Conservation (phyloP, 2,329 filamentous ascomycete species). For the Penicillium sp. region DNA sequence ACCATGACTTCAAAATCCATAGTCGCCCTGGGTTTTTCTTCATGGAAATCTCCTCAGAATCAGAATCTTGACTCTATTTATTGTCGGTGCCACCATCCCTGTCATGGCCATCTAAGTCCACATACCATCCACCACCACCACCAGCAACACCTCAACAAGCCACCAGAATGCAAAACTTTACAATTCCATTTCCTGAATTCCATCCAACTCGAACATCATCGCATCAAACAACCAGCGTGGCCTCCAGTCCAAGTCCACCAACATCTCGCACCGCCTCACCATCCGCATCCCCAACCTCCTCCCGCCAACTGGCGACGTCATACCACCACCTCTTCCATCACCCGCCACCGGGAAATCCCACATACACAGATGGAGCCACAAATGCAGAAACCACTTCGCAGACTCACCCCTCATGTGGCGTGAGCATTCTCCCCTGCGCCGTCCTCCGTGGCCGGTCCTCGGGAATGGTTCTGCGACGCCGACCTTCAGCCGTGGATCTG, state of each 20-base stretch:
- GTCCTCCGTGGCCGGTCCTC: conserved; percentile 28
- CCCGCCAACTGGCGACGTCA: conserved; percentile 7
- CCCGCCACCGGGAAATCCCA: conserved; percentile 28
- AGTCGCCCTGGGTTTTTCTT: not conserved
- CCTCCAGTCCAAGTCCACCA: conserved; percentile 16
- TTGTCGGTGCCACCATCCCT: not conserved
- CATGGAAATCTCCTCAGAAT: too few species aligned
- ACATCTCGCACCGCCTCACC: conserved; percentile 27
- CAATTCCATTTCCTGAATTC: conserved; percentile 27
- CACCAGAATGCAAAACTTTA: conserved; percentile 21
- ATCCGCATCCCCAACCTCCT: conserved; percentile 19
- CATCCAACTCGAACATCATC: conserved; percentile 26
- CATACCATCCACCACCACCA: conserved; percentile 3
- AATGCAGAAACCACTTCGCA: conserved; percentile 5
- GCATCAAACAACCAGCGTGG: conserved; percentile 17
- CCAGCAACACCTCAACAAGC: conserved; percentile 1
- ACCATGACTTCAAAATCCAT: conserved; percentile 18
- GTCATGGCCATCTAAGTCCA: not conserved
- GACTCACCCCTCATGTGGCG: not conserved
- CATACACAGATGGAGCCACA: conserved; percentile 3
- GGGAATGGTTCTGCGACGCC: conserved; percentile 34
- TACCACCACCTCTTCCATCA: conserved; percentile 23
- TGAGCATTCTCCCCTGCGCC: conserved; percentile 25
- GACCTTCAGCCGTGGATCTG: conserved; percentile 42
- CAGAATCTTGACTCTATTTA: not conserved